Conservation (phyloP, 2,329 filamentous ascomycete genomes). For the Fusarium pseudocircinatum region DNA sequence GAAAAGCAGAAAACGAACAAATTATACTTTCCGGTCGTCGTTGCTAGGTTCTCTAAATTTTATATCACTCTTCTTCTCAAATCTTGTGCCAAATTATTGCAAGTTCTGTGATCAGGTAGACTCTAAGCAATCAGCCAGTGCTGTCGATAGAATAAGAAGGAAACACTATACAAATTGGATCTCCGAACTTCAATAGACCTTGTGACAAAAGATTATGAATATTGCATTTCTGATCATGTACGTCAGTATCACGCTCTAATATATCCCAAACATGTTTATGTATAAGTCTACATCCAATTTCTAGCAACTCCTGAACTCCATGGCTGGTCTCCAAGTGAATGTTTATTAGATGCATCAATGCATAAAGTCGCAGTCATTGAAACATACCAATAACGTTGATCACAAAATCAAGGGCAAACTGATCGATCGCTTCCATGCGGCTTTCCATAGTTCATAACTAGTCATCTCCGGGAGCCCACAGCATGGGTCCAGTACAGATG, state of each 20-base stretch:
- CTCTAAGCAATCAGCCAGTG: too few species aligned
- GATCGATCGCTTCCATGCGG: neutral
- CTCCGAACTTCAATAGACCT: neutral
- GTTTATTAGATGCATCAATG: neutral
- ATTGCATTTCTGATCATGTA: neutral
- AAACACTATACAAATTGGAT: neutral
- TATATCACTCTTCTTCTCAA: slow-evolving; percentile 1
- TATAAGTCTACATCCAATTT: neutral
- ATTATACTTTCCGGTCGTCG: neutral
- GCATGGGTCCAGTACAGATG: slow-evolving; percentile 53
- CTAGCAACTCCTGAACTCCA: neutral
- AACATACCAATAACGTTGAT: neutral
- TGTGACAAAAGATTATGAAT: neutral
- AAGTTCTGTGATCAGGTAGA: neutral
- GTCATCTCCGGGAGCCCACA: slow-evolving; percentile 42
- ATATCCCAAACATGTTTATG: neutral
- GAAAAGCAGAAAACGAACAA: neutral
- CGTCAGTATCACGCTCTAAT: neutral
- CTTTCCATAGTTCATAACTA: neutral
- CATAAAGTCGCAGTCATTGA: neutral
- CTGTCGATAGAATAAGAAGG: neutral
- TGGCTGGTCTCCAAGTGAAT: neutral
- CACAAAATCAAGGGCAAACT: neutral
- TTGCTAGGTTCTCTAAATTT: slow-evolving; percentile 1
- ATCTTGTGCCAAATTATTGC: neutral